Evolutionary conservation across 73 alveolate species (phyloP), one percentile per base, ranked within the genome.

Genomic region (Paramecium biaurelia): DNA sequence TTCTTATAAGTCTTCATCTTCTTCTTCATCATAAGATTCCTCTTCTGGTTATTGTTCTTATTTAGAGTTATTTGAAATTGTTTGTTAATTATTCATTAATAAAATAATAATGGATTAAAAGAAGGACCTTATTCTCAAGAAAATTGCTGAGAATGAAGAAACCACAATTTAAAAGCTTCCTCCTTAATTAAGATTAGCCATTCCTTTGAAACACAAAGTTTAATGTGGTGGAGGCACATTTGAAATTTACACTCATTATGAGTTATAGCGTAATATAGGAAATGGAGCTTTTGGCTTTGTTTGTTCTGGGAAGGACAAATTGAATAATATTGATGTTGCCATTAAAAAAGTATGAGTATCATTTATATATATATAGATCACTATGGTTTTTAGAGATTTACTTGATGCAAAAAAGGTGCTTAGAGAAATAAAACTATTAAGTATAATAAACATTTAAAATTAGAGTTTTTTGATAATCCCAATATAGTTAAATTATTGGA

Each of bases 201-300:
- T 32, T 9, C 84, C 84, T 30, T 32, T 63, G 38, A 79, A 79
- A 79, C 90, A 79, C 18, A 79, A 79, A 79, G 70, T 79, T 3
- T 24, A 79, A 23, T 79, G 90, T 18, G 90, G 90, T 38, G 93
- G 92, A 20, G 32, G 97, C 37, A 92, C 96, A 15, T 96, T 95
- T 70, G 96, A 89, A 30, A 96, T 96, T 23, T 96, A 96, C 70
- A 87, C 92, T 18, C 94, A 94, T 57, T 96, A 93, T 79, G 98
- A 96, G 57, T 85, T 93, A 72, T 85, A 94, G 49, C 94, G 96
- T 76, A 57, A 89, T 85, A 76, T 95, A n/a, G 98, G 98, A 23
- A 92, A 85, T 20, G 98, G 98, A 7, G 97, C 99, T 5, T 95
- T 92, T 63, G 99, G 99, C 10, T 96, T 95, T 20, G 99, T 96